Evolutionary conservation across 2,329 filamentous ascomycete species (phyloP).

Genomic region (Didymella sp.): DNA sequence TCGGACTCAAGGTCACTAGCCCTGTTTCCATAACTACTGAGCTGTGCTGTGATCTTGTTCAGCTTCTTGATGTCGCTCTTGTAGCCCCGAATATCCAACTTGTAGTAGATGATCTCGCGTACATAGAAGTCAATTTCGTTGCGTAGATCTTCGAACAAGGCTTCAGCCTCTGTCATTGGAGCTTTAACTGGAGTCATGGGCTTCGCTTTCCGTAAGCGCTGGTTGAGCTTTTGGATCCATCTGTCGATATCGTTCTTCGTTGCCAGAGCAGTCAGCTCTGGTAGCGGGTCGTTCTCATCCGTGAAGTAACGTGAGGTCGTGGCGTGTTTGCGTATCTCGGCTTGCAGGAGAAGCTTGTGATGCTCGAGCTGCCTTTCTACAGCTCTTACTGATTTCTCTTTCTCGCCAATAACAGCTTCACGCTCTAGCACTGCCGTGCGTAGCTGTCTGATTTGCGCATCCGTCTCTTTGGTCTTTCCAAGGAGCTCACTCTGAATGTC

Average conservation of each 20-base stretch:
- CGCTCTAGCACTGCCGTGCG: constrained; percentile 40
- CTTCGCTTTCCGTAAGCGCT: constrained; percentile 41
- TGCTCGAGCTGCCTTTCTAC: constrained; percentile 50
- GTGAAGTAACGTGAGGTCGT: constrained; percentile 32
- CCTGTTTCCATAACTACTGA: constrained; percentile 33
- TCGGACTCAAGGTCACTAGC: constrained; percentile 39
- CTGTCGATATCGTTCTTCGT: constrained; percentile 45
- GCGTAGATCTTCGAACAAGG: constrained; percentile 41
- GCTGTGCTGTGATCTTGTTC: constrained; percentile 36
- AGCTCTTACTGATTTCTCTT: constrained; percentile 37
- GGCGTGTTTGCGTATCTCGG: constrained; percentile 51
- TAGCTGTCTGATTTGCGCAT: constrained; percentile 41
- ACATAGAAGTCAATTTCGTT: constrained; percentile 54
- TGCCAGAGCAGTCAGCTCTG: constrained; percentile 38
- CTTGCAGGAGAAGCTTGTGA: constrained; percentile 50
- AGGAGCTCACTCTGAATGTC: constrained; percentile 41
- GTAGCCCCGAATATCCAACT: constrained; percentile 57
- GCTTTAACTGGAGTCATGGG: constrained; percentile 7
- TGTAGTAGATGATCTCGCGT: constrained; percentile 58
- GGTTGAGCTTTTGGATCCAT: constrained; percentile 45
- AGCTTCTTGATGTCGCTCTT: constrained; percentile 50
- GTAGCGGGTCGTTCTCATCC: constrained; percentile 35
- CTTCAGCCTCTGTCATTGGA: constrained; percentile 21
- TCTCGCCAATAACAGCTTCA: constrained; percentile 42
- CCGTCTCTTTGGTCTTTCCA: constrained; percentile 34